Percentiles rank a stretch among this genome's conserved stretches.
Evolutionary conservation across 2,329 filamentous ascomycete species (phyloP).

Genomic region (Neocatenulostroma microsporum): DNA sequence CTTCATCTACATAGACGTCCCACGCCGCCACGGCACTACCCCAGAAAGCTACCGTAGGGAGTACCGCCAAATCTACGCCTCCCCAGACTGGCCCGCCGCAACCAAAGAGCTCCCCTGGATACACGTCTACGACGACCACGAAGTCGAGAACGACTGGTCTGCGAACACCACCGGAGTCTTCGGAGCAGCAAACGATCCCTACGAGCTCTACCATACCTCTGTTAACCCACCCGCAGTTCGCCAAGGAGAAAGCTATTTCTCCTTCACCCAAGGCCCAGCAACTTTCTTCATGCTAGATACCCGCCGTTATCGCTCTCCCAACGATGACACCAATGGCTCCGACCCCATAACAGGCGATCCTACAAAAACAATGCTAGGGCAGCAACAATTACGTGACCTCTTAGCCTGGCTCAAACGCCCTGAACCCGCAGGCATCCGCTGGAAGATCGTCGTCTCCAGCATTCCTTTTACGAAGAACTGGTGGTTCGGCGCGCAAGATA

Average conservation of each 20-base stretch:
- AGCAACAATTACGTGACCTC: constrained; percentile 69
- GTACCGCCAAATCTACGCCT: constrained; percentile 92
- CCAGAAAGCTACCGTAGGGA: constrained; percentile 76
- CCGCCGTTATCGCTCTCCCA: constrained; percentile 69
- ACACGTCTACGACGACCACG: constrained; percentile 92
- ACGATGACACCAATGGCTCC: constrained; percentile 54
- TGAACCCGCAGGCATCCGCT: constrained; percentile 69
- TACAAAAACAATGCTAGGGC: constrained; percentile 78
- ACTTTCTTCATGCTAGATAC: constrained; percentile 95
- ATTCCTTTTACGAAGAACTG: constrained; percentile 98
- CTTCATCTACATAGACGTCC: constrained; percentile 88
- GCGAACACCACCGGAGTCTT: constrained; percentile 75
- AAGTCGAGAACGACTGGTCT: constrained; percentile 92
- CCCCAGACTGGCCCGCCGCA: constrained; percentile 76
- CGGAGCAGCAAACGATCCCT: constrained; percentile 71
- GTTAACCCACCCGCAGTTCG: constrained; percentile 66
- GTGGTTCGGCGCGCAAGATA: constrained; percentile 79
- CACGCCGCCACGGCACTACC: constrained; percentile 64
- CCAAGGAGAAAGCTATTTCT: constrained; percentile 69
- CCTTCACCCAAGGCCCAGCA: constrained; percentile 81
- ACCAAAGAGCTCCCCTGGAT: constrained; percentile 84
- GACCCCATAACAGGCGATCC: constrained; percentile 39
- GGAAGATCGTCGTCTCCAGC: constrained; percentile 87
- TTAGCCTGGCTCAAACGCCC: constrained; percentile 66
- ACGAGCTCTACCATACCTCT: constrained; percentile 73